A percentile compares a stretch with the other conserved stretches of the same genome.
phyloP scores from a whole-genome alignment of 2,329 filamentous ascomycete species.

The Calonectria hongkongensis region DNA sequence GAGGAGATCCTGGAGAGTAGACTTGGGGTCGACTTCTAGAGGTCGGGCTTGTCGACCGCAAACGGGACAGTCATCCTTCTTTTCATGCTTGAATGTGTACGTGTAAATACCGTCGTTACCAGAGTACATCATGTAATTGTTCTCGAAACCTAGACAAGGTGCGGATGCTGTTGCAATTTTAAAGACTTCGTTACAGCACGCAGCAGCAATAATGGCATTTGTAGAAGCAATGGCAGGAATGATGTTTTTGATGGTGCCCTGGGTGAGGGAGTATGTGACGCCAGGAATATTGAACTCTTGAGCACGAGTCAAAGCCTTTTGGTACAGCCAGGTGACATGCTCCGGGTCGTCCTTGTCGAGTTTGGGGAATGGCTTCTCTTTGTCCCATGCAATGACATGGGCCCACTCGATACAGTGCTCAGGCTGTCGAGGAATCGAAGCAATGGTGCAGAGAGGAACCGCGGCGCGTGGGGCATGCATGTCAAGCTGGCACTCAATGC shows the following conservation, averaged over 20 bases:
- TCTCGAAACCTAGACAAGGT: slow-evolving; percentile 84
- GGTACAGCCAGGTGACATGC: slow-evolving; percentile 97
- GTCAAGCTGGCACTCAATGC: slow-evolving; percentile 98
- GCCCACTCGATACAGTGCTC: slow-evolving; percentile 99
- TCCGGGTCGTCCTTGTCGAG: slow-evolving; percentile 98
- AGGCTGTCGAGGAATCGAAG: slow-evolving; percentile 95
- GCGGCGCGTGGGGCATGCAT: slow-evolving; percentile 99
- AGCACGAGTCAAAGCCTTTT: slow-evolving; percentile 87
- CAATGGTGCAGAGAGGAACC: slow-evolving; percentile 96
- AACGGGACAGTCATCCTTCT: slow-evolving; percentile 95
- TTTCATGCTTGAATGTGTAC: slow-evolving; percentile 96
- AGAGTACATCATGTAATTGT: slow-evolving; percentile 99
- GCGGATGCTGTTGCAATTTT: slow-evolving; percentile 92
- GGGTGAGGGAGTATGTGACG: slow-evolving; percentile 95
- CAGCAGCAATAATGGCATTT: slow-evolving; percentile 96
- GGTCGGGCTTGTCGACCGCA: slow-evolving; percentile 89
- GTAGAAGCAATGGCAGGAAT: slow-evolving; percentile 98
- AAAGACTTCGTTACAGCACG: slow-evolving; percentile 97
- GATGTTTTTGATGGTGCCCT: slow-evolving; percentile 99
- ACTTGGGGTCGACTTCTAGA: slow-evolving; percentile 80
- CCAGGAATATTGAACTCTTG: slow-evolving; percentile 92
- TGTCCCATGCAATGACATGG: slow-evolving; percentile 97
- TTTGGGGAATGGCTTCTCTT: slow-evolving; percentile 85
- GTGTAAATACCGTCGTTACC: slow-evolving; percentile 97
- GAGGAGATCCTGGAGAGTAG: slow-evolving; percentile 88